Percentiles rank a stretch among this genome's conserved stretches.
Conservation (phyloP, 805 yeast species). For the Tetrapisispora arboricola region DNA sequence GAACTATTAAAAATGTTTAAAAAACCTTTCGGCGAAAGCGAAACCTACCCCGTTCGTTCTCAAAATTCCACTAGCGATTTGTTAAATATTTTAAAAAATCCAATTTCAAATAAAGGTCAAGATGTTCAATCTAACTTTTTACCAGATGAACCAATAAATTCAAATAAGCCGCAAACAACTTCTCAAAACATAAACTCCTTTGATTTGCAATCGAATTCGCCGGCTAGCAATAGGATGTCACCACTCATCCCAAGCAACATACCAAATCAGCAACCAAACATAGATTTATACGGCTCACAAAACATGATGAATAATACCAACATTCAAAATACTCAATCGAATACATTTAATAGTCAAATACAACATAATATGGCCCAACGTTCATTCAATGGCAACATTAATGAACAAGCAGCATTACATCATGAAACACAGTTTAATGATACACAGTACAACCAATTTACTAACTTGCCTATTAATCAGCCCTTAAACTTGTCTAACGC, state of each 20-base stretch:
- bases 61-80: conserved; percentile 1
- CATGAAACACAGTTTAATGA: not conserved
- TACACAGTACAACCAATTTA: not conserved
- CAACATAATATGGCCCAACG: not conserved
- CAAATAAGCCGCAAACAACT: not conserved
- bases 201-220: not conserved
- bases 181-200: not conserved
- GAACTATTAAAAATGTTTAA: not conserved
- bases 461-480: not conserved
- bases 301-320: not conserved
- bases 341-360: not conserved
- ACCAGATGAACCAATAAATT: not conserved
- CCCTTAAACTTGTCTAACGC: not conserved
- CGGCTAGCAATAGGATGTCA: not conserved
- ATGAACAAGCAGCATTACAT: not conserved
- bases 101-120: not conserved
- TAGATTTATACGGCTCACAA: not conserved
- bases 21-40: not conserved
- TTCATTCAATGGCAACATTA: not conserved
- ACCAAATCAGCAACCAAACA: not conserved
- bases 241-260: not conserved
- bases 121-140: too few species aligned
- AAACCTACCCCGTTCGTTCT: conserved; percentile 1
- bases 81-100: conserved; percentile 1
- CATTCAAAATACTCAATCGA: not conserved